Evolutionary conservation across 1,284 basidiomycete genomes (phyloP).

Genomic region (Pseudozyma sp.): DNA sequence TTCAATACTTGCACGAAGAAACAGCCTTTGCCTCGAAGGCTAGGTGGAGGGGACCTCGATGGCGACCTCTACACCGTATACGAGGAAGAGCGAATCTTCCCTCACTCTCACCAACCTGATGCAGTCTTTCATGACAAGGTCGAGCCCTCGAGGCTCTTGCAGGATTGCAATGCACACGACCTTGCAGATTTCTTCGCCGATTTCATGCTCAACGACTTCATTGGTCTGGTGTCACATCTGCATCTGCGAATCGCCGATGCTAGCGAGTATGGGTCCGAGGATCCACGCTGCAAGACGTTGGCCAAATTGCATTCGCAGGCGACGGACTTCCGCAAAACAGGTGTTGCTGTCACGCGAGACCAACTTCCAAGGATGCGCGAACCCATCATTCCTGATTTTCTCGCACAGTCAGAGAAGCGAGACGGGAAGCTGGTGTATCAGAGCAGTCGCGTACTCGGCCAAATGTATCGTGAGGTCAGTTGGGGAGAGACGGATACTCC

Average conservation of each 20-base stretch:
- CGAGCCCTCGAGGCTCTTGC: slow-evolving; percentile 72
- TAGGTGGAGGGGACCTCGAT: slow-evolving; percentile 50
- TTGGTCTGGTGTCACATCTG: slow-evolving; percentile 72
- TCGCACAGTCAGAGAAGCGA: slow-evolving; percentile 31
- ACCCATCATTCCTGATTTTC: slow-evolving; percentile 34
- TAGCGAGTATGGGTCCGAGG: slow-evolving; percentile 73
- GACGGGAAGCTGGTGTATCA: slow-evolving; percentile 21
- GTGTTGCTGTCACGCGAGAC: slow-evolving; percentile 18
- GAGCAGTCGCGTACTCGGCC: slow-evolving; percentile 29
- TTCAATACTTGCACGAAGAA: slow-evolving; percentile 34
- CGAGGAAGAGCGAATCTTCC: slow-evolving; percentile 72
- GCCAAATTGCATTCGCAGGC: slow-evolving; percentile 77
- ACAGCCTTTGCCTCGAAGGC: slow-evolving; percentile 32
- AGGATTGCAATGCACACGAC: slow-evolving; percentile 74
- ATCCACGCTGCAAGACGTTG: slow-evolving; percentile 75
- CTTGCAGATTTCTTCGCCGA: slow-evolving; percentile 80
- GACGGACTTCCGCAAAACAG: slow-evolving; percentile 70
- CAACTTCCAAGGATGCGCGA: slow-evolving; percentile 18
- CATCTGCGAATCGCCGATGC: slow-evolving; percentile 81
- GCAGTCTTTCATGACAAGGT: slow-evolving; percentile 70
- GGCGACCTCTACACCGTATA: slow-evolving; percentile 70
- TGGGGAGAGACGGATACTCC: slow-evolving; percentile 44
- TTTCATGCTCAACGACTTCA: slow-evolving; percentile 73
- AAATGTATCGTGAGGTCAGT: slow-evolving; percentile 26
- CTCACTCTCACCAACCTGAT: slow-evolving; percentile 69